Conservation (phyloP, 768 basidiomycete genomes). For the Amanita polypyramis region DNA sequence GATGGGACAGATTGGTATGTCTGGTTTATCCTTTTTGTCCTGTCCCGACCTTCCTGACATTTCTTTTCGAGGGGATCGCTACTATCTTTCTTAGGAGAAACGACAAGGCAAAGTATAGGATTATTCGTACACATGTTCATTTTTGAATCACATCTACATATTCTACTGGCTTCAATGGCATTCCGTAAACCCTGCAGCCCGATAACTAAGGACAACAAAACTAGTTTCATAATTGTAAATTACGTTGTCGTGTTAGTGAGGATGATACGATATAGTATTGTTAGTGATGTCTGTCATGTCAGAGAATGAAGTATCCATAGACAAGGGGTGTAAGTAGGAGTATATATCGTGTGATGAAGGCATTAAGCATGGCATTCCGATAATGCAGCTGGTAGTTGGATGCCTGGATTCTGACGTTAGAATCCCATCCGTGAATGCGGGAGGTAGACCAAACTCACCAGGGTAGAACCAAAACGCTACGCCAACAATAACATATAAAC, state of each 20-base stretch:
- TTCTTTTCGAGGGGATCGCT: conserved; percentile 23
- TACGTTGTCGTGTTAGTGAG: not conserved
- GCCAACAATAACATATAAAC: conserved; percentile 62
- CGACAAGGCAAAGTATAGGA: not conserved
- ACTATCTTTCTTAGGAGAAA: conserved; percentile 20
- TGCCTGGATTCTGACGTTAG: not conserved
- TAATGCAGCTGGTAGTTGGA: not conserved
- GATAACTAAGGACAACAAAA: not conserved
- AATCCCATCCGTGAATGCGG: not conserved
- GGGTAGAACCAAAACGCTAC: conserved; percentile 67
- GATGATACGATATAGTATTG: not conserved
- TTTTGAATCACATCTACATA: not conserved
- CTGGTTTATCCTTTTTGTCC: conserved; percentile 2
- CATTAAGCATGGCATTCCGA: not conserved
- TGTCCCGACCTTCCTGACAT: conserved; percentile 1
- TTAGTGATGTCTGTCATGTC: not conserved
- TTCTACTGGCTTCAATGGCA: not conserved
- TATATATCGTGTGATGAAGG: not conserved
- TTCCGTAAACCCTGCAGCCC: not conserved
- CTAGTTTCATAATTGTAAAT: not conserved
- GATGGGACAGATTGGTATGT: conserved; percentile 78
- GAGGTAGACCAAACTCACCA: conserved; percentile 18
- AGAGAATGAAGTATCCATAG: not conserved
- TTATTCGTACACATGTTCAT: not conserved
- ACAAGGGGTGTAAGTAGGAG: not conserved